Evolutionary conservation across 1,139 yeast genomes (phyloP).

Genomic region (Lodderomyces elongisporus): DNA sequence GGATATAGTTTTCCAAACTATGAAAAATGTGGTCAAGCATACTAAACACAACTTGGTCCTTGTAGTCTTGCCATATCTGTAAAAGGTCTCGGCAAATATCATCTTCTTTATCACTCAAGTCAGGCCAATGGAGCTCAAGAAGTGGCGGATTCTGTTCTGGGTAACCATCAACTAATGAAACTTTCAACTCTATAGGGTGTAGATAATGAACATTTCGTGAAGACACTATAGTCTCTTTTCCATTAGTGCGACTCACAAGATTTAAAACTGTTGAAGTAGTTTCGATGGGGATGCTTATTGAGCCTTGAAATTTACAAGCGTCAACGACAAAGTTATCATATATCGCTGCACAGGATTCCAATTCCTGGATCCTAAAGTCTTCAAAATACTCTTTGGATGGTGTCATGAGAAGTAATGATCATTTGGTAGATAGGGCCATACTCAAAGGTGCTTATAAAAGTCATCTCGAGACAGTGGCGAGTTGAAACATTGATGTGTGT

Average conservation of each 20-base stretch:
- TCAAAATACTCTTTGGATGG: slow-evolving; percentile 20
- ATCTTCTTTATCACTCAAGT: too few relatives aligned
- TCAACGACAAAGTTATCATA: slow-evolving; percentile 40
- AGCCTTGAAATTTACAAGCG: slow-evolving; percentile 16
- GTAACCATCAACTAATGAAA: slow-evolving; percentile 24
- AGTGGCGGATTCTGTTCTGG: slow-evolving; percentile 24
- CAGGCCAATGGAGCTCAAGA: too few relatives aligned
- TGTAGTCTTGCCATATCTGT: slow-evolving; percentile 33
- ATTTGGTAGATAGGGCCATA: too few relatives aligned
- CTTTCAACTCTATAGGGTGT: slow-evolving; percentile 27
- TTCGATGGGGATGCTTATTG: slow-evolving; percentile 20
- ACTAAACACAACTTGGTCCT: slow-evolving; percentile 41
- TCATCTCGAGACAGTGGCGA: too few relatives aligned
- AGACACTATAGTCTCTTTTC: neutral
- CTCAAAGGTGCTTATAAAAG: too few relatives aligned
- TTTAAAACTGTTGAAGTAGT: neutral
- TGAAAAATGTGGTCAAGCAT: slow-evolving; percentile 33
- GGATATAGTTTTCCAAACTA: neutral
- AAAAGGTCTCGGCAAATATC: slow-evolving; percentile 14
- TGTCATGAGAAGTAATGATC: too few relatives aligned
- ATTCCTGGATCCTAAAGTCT: slow-evolving; percentile 32
- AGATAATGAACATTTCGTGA: slow-evolving; percentile 14
- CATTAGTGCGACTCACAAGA: neutral
- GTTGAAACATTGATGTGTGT: too few relatives aligned
- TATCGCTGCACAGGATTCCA: slow-evolving; percentile 44